These are phyloP conservation scores for Tremella fuciformis DNA, from an alignment of 768 basidiomycete species.

Conservation along the genomic window DNA sequence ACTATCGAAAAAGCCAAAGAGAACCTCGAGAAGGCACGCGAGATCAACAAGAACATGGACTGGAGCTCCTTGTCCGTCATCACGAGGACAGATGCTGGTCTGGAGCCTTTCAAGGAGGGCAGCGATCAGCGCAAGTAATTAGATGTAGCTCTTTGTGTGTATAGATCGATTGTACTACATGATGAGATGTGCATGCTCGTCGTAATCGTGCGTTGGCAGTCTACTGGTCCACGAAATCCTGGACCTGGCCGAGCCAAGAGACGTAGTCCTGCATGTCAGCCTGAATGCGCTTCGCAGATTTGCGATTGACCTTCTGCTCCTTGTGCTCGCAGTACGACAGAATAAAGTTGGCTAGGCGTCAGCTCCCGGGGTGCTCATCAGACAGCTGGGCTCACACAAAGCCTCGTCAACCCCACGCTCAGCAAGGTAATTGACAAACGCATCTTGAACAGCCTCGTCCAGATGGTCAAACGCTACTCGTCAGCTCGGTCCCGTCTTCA, in stretches of 20 bases:
- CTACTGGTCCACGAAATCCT: slow-evolving; percentile 61
- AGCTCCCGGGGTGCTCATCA: neutral
- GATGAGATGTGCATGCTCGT: neutral
- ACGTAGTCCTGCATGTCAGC: slow-evolving; percentile 72
- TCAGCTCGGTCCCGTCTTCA: neutral
- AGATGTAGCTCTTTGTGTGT: slow-evolving; percentile 15
- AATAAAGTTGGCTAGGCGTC: slow-evolving; percentile 67
- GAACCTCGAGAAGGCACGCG: neutral
- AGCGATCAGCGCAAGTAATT: slow-evolving; percentile 7
- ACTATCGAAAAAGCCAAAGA: slow-evolving; percentile 6
- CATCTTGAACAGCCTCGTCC: slow-evolving; percentile 79
- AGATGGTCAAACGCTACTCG: slow-evolving; percentile 75
- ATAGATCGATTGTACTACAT: slow-evolving; percentile 5
- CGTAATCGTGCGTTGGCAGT: neutral
- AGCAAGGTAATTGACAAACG: slow-evolving; percentile 82
- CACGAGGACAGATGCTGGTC: neutral
- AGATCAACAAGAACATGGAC: slow-evolving; percentile 3
- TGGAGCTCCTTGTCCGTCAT: slow-evolving; percentile 5
- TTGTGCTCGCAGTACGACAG: slow-evolving; percentile 83
- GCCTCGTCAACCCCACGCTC: slow-evolving; percentile 84
- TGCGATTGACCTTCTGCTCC: slow-evolving; percentile 73
- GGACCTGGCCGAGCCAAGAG: slow-evolving; percentile 78
- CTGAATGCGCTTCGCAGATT: slow-evolving; percentile 9
- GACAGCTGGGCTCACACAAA: slow-evolving; percentile 52
- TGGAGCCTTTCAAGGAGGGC: neutral